Base-by-base conservation (phyloP, 176 grass and related monocot genomes). In the Oryza nivara region DNA sequence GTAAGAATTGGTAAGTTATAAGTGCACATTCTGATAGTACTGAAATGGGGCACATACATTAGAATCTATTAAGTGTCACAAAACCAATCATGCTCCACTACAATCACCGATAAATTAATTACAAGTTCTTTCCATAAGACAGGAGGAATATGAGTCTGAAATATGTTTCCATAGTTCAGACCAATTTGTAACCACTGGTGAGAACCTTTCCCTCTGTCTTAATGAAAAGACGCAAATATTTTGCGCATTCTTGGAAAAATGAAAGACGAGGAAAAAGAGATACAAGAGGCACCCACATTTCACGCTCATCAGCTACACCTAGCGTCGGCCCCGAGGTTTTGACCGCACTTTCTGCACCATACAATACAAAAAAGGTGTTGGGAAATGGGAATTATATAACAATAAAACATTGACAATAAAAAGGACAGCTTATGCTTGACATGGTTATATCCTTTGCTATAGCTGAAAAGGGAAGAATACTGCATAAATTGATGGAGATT, bases 261-360 rank as follows among this genome's bases (percentile, higher is more conserved):
- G n/a, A 23, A 9, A 9, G 51, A 83, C 38, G 49, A 7, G 17
- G 5, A 76, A 41, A 64, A 82, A 11, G 19, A 80, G 75, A 83
- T 83, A 52, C 80, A 83, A 32, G 51, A 80, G 65, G 75, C 28
- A 60, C 61, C 60, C 11, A 4, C 20, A 45, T 61, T 64, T 51
- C 47, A 68, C 0, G 44, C 5, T 51, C 69, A 79, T 75, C 34
- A 40, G 20, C 79, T 69, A 79, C 15, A 56, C 46, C 79, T 95
- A 96, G 45, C 96, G 93, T 28, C 89, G 75, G 28, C 91, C 86
- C 14, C 91, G 88, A 71, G 86, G 30, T 73, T 99, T 99, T 3
- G 93, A 86, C 91, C 93, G 89, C 32, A 75, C 80, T 79, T 99
- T 99, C 93, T 99, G 88, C 89, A 75, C 60, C n/a, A 80, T 32